These are phyloP conservation scores for Hyphopichia pseudoburtonii DNA, from an alignment of 1,139 yeast genomes.

Conservation along the genomic window DNA sequence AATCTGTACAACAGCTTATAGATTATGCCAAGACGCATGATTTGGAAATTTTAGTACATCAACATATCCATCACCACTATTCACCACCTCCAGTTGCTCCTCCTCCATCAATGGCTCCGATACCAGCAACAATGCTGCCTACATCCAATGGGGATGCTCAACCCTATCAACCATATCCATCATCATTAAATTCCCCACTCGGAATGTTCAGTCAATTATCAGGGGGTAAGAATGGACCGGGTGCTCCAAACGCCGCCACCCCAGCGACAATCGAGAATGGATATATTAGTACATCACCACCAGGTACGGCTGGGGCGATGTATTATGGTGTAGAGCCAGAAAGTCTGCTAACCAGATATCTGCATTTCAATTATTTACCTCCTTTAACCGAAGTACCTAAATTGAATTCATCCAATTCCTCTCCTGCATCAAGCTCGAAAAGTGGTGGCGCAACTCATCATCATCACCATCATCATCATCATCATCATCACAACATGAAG, in stretches of 20 bases:
- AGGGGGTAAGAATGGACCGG: no score
- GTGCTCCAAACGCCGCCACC: conserved; percentile 1
- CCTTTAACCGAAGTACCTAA: conserved; percentile 73
- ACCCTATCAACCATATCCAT: conserved; percentile 1
- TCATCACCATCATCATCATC: conserved; percentile 30
- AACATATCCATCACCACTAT: conserved; percentile 77
- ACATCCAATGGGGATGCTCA: background rate
- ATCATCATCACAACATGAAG: conserved; percentile 20
- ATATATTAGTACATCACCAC: conserved; percentile 1
- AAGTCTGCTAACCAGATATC: conserved; percentile 55
- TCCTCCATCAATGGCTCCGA: background rate
- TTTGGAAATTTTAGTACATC: conserved; percentile 72
- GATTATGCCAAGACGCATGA: conserved; percentile 62
- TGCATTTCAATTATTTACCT: conserved; percentile 73
- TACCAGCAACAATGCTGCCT: background rate
- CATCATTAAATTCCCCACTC: background rate
- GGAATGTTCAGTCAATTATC: conserved; percentile 2
- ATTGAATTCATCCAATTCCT: conserved; percentile 54
- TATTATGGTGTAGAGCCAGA: conserved; percentile 49
- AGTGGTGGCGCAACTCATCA: conserved; percentile 9
- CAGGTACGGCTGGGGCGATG: background rate
- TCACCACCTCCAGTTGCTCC: conserved; percentile 26
- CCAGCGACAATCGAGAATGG: background rate
- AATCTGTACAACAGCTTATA: conserved; percentile 55
- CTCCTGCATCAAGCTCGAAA: conserved; percentile 27